Evolutionary conservation across 2,329 filamentous ascomycete species (phyloP).

Genomic region (Cercospora sp.): DNA sequence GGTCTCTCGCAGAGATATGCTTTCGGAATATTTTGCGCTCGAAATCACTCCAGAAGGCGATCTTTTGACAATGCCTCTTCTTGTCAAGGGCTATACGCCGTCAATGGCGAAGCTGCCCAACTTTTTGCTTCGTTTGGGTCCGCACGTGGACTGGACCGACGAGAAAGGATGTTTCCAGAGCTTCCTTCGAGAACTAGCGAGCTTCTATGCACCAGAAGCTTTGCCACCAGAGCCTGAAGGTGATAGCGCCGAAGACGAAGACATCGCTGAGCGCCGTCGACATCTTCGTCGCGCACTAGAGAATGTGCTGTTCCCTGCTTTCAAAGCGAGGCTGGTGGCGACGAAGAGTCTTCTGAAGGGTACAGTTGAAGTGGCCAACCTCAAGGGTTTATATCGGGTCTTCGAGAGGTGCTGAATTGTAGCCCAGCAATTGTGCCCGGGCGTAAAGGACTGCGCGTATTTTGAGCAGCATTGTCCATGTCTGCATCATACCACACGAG

Average conservation of each 20-base stretch:
- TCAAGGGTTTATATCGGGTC: constrained; percentile 41
- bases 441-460: neutral
- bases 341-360: constrained; percentile 55
- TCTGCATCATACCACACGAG: neutral
- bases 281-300: constrained; percentile 73
- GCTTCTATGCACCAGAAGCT: constrained; percentile 87
- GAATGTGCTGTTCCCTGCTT: constrained; percentile 84
- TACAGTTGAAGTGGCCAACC: constrained; percentile 40
- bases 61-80: constrained; percentile 74
- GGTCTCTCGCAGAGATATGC: constrained; percentile 76
- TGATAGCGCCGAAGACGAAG: constrained; percentile 44
- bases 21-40: constrained; percentile 88
- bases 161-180: constrained; percentile 84
- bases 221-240: constrained; percentile 56
- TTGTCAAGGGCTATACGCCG: constrained; percentile 87
- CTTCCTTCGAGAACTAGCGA: constrained; percentile 82
- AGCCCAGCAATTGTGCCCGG: neutral
- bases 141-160: constrained; percentile 80
- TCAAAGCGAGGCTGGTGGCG: constrained; percentile 78
- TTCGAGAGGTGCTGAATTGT: constrained; percentile 32
- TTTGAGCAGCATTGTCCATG: neutral
- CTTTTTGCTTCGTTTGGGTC: constrained; percentile 85
- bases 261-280: constrained; percentile 49
- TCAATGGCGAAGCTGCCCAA: constrained; percentile 81
- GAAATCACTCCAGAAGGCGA: constrained; percentile 77